Percentiles rank a stretch among this genome's conserved stretches.
These are phyloP conservation scores for Magnusiomyces paraingens DNA, from an alignment of 1,139 yeast species.

Conservation along the genomic window DNA sequence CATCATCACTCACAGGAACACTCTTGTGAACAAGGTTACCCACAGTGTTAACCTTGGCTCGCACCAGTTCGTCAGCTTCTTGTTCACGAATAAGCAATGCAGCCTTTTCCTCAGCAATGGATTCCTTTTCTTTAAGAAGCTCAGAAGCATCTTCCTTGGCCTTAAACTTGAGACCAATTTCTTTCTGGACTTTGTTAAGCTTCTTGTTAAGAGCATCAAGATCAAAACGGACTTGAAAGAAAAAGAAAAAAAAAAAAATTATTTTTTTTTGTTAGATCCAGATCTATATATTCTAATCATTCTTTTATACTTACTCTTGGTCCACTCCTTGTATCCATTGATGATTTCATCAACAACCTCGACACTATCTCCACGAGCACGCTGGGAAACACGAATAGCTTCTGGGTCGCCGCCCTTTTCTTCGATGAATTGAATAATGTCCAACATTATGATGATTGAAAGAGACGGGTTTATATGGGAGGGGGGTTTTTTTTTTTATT, in stretches of 20 bases:
- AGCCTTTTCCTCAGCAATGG: slow-evolving; percentile 62
- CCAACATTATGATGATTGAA: slow-evolving; percentile 56
- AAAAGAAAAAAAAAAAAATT: not conserved
- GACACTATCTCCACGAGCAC: slow-evolving; percentile 89
- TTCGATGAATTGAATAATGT: slow-evolving; percentile 80
- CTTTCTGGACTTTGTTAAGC: slow-evolving; percentile 83
- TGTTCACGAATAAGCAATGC: slow-evolving; percentile 60
- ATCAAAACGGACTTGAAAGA: slow-evolving; percentile 72
- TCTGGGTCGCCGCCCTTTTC: slow-evolving; percentile 98
- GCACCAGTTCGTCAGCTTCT: slow-evolving; percentile 68
- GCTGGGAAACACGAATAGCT: slow-evolving; percentile 76
- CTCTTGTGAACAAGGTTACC: slow-evolving; percentile 93
- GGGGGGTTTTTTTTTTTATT: not conserved
- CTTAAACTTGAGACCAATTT: slow-evolving; percentile 85
- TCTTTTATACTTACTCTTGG: slow-evolving; percentile 39
- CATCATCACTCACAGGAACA: slow-evolving; percentile 82
- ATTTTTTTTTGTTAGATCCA: not conserved
- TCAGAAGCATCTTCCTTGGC: slow-evolving; percentile 91
- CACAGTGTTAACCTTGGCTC: slow-evolving; percentile 74
- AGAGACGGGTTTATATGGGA: not conserved
- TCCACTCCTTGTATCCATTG: slow-evolving; percentile 86
- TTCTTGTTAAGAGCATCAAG: slow-evolving; percentile 85
- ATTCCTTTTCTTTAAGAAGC: slow-evolving; percentile 73
- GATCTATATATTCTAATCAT: not conserved
- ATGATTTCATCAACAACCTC: slow-evolving; percentile 95